phyloP scores from a whole-genome alignment of 257 asterid genomes.

The Solanum arcanum region DNA sequence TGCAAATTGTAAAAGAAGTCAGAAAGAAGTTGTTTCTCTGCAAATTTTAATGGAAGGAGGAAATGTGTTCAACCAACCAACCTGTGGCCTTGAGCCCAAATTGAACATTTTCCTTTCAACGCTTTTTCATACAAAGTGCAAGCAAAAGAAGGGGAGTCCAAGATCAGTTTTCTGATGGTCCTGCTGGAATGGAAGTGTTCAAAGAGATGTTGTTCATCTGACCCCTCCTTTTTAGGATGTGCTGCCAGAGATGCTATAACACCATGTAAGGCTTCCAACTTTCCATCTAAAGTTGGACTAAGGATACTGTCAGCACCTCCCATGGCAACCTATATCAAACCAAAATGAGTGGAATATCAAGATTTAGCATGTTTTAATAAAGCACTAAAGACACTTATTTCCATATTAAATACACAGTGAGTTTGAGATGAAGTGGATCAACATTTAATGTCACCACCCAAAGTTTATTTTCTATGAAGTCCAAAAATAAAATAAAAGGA shows the following conservation, averaged over 20 bases:
- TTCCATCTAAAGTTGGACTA: slow-evolving; percentile 43
- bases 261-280: slow-evolving; percentile 40
- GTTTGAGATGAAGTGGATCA: not conserved
- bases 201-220: slow-evolving; percentile 51
- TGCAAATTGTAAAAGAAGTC: slow-evolving; percentile 6
- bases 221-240: slow-evolving; percentile 45
- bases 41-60: not conserved
- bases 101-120: slow-evolving; percentile 56
- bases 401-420: not conserved
- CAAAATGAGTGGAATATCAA: not conserved
- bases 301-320: slow-evolving; percentile 75
- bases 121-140: slow-evolving; percentile 63
- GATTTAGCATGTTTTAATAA: not conserved
- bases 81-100: slow-evolving; percentile 87
- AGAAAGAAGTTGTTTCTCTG: not conserved
- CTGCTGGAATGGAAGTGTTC: slow-evolving; percentile 83
- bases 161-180: slow-evolving; percentile 55
- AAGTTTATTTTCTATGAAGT: not conserved
- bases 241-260: slow-evolving; percentile 55
- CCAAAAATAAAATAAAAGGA: not conserved
- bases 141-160: slow-evolving; percentile 76
- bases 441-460: not conserved
- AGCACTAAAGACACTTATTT: not conserved
- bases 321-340: slow-evolving; percentile 43
- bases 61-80: slow-evolving; percentile 5